Base-by-base conservation (phyloP, 78 protist species). In the Reticulomyxa filosa region DNA sequence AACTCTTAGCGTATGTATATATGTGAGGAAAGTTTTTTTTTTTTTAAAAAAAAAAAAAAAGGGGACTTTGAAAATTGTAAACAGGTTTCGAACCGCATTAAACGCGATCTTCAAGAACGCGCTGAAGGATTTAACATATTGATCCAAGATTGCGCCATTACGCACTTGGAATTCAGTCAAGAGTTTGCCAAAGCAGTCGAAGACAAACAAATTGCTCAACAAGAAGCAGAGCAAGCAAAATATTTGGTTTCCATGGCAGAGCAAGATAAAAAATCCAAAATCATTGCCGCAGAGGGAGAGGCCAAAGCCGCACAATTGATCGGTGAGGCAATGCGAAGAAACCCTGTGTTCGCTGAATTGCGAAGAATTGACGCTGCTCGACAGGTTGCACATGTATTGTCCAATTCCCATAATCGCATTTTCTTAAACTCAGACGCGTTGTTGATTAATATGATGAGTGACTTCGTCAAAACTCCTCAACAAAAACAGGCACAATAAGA, bases 211-310 rank as follows among this genome's bases (percentile, higher is more conserved):
- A 82, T 86, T 22, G 75, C 75, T 13, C 69, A 59, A 32, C 75
- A 70, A 80, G 94, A 86, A 50, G 97, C 97, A 0, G 92, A 84
- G 73, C 75, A 88, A 8, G 95, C 97, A 2, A 69, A 69, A 52
- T 86, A 79, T 66, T 37, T 82, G 4, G 97, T 92, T 26, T 89
- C 88, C 69, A 67, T 73, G 38, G 70, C 56, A 0, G 23, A 38
- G 62, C 93, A 88, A 69, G 93, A 88, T 37, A 84, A 86, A 51
- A 42, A 70, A 65, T 35, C 76, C 32, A 67, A 51, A 34, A 78
- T 88, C 67, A 82, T 92, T 62, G 61, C 61, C 53, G 94, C 97
- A 0, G 78, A 86, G 82, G 97, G 97, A 20, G 97, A 87, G 67
- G 90, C 97, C n/a, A 50, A 57, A 35, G 38, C 92, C 0, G 97